Evolutionary conservation across 306 rosid species (phyloP).

Genomic region (Trichosanthes cucumerina): DNA sequence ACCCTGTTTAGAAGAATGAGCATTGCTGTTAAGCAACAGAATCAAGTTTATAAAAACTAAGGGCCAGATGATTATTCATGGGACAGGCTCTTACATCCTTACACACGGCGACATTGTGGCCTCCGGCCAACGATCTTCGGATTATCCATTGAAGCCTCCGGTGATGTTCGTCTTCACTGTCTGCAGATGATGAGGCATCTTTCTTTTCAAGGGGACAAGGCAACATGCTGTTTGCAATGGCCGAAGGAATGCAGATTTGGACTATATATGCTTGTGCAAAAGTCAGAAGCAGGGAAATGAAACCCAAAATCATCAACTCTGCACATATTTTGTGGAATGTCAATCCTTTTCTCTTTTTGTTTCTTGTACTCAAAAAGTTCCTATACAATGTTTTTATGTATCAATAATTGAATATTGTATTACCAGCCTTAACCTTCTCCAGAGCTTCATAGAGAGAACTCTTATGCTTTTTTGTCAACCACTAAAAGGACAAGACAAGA

Average conservation of each 20-base stretch:
- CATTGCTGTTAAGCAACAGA: not conserved
- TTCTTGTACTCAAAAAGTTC: not conserved
- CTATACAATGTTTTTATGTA: not conserved
- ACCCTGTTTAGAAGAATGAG: conserved; percentile 38
- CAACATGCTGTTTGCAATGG: conserved; percentile 45
- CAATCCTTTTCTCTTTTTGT: not conserved
- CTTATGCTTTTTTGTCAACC: conserved; percentile 40
- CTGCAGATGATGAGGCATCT: not conserved
- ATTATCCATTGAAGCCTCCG: conserved; percentile 56
- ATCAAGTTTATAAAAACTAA: not conserved
- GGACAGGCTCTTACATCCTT: conserved; percentile 29
- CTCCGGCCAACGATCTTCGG: conserved; percentile 49
- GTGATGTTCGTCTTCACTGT: conserved; percentile 21
- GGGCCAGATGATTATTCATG: not conserved
- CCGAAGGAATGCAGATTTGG: conserved; percentile 52
- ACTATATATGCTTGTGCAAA: conserved; percentile 74
- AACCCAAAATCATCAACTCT: conserved; percentile 95
- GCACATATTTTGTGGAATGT: conserved; percentile 17
- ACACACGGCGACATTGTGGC: conserved; percentile 27
- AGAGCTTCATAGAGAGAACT: conserved; percentile 76
- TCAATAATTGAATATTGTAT: not conserved
- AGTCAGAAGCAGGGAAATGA: conserved; percentile 75
- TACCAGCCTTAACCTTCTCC: conserved; percentile 87
- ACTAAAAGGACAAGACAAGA: conserved; percentile 21
- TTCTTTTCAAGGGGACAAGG: conserved; percentile 35